These are phyloP conservation scores for Bipolaris cookei DNA, from an alignment of 2,329 filamentous ascomycete genomes.

Conservation along the genomic window DNA sequence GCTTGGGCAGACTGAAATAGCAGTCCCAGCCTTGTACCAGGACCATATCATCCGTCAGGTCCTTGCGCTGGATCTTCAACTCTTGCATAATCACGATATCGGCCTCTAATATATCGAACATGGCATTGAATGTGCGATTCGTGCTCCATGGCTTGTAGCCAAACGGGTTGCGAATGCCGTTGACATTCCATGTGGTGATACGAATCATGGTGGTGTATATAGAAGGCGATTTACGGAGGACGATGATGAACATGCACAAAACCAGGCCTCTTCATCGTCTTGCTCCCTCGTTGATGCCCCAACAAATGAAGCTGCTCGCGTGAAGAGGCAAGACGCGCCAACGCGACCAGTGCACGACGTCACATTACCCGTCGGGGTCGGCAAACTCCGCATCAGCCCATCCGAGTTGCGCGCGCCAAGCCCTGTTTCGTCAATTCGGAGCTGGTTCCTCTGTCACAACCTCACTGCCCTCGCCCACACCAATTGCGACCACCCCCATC, in stretches of 20 bases:
- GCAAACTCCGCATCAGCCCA: conserved; percentile 21
- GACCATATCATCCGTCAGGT: conserved; percentile 94
- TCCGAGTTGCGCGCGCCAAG: conserved; percentile 17
- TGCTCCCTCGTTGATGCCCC: background rate
- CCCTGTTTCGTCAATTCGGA: conserved; percentile 31
- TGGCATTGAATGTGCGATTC: conserved; percentile 62
- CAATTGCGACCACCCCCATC: conserved; percentile 34
- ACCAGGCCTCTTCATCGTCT: conserved; percentile 13
- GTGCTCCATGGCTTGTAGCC: conserved; percentile 60
- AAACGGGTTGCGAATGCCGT: conserved; percentile 62
- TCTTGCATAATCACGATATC: conserved; percentile 97
- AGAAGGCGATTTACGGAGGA: conserved; percentile 5
- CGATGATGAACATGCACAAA: conserved; percentile 10
- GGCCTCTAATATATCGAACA: conserved; percentile 92
- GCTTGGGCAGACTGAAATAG: conserved; percentile 88
- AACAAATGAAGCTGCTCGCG: background rate
- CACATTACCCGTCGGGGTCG: conserved; percentile 27
- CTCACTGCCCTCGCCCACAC: conserved; percentile 32
- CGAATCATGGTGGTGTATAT: conserved; percentile 66
- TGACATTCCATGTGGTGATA: conserved; percentile 69
- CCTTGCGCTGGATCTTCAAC: conserved; percentile 93
- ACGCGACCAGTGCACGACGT: conserved; percentile 30
- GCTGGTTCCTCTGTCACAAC: conserved; percentile 23
- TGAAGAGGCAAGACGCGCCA: conserved; percentile 11
- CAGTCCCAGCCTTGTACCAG: conserved; percentile 94